These are phyloP conservation scores for Auricularia auricula-judae DNA, from an alignment of 768 basidiomycete genomes.

Conservation along the genomic window DNA sequence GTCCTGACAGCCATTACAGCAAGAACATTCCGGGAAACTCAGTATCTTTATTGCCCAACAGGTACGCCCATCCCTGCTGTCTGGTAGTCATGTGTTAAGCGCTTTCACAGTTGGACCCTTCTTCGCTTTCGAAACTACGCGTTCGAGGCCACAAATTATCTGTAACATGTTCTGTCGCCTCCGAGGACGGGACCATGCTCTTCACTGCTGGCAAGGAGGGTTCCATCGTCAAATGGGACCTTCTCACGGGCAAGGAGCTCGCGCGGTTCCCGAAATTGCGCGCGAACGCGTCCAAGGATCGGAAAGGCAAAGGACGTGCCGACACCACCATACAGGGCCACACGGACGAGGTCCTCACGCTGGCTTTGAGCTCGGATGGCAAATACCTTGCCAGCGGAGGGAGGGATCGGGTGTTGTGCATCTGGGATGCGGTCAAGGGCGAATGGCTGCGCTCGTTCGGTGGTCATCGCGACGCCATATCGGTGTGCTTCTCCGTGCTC, in stretches of 20 bases:
- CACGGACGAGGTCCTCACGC: conserved; percentile 70
- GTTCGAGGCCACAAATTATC: conserved; percentile 68
- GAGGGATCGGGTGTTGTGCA: conserved; percentile 65
- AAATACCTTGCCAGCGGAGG: conserved; percentile 81
- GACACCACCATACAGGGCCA: conserved; percentile 50
- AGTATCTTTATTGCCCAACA: conserved; percentile 70
- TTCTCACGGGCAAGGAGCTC: conserved; percentile 49
- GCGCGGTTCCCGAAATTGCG: conserved; percentile 51
- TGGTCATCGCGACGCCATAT: conserved; percentile 64
- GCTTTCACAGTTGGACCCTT: conserved; percentile 3
- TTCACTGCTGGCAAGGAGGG: conserved; percentile 91
- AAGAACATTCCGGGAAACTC: conserved; percentile 80
- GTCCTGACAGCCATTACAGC: conserved; percentile 11
- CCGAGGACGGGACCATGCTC: conserved; percentile 61
- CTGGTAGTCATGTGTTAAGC: background rate
- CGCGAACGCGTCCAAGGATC: conserved; percentile 28
- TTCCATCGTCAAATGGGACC: conserved; percentile 75
- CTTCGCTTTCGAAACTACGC: conserved; percentile 40
- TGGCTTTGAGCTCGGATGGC: conserved; percentile 81
- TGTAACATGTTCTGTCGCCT: conserved; percentile 71
- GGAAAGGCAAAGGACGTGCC: conserved; percentile 46
- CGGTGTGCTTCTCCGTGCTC: conserved; percentile 32
- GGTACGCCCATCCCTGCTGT: conserved; percentile 28
- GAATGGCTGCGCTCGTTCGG: conserved; percentile 72
- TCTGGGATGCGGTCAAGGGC: conserved; percentile 73